Evolutionary conservation across 2,329 filamentous ascomycete species (phyloP), one percentile per base, ranked within the genome.

Genomic region (Xylariaceae sp.): DNA sequence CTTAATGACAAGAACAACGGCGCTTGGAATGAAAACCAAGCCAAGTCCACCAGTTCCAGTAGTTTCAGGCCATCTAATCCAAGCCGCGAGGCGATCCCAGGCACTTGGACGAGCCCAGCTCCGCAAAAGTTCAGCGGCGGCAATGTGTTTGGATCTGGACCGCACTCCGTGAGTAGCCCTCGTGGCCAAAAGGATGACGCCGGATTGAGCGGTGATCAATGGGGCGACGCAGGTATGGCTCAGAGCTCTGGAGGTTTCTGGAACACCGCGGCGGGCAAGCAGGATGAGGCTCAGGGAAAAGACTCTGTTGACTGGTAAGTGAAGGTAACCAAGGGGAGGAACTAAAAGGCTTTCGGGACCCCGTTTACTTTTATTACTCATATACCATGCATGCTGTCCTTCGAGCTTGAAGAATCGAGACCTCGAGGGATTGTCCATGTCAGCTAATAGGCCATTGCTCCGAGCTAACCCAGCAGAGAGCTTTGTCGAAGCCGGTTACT

Each of bases 201-300:
- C 37, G 13, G 37, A 42, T 10, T 13, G 13, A 42, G 37, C 37
- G 37, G 7, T 13, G 37, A 13, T 45, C 9, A 13, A 11, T 69
- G 68, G 66, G 58, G 56, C 7, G 68, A 70, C 48, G 2, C 42
- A 1, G 56, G 48, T 3, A 55, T 62, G 17, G 69, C 69, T 2
- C 67, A 70, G 62, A 66, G 59, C 15, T 66, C 69, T 1, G 64
- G 65, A 13, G 69, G 69, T 9, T 67, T 56, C 17, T 71, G 67
- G 61, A 62, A 69, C n/a, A 57, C 55, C 6, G n/a, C 51, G 10
- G 61, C 58, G 34, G 63, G 63, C 10, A 17, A 54, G 47, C 50
- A 35, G 7, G 61, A 61, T 10, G 18, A 60, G n/a, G 50, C 56
- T 2, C 17, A 51, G 44, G 56, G 23, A 7, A 47, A 15, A 30